Conservation (phyloP, 352 stramenopile species). For the Albugo candida region DNA sequence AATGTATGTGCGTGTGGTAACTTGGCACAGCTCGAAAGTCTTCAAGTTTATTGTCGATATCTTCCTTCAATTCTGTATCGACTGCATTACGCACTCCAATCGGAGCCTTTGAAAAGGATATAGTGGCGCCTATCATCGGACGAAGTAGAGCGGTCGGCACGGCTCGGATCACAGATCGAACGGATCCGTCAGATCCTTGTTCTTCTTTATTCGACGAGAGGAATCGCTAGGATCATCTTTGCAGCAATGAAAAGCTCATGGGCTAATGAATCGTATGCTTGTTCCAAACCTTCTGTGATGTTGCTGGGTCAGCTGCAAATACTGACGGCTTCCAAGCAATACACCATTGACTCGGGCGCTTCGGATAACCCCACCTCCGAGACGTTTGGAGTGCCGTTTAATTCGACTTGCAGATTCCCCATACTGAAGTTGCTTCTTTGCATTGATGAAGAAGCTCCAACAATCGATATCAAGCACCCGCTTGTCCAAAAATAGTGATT, state of each 20-base stretch:
- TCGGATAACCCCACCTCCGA: slow-evolving; percentile 59
- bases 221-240: slow-evolving; percentile 79
- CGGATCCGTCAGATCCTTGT: slow-evolving; percentile 76
- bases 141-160: slow-evolving; percentile 66
- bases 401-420: slow-evolving; percentile 58
- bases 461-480: slow-evolving; percentile 50
- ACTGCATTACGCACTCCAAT: slow-evolving; percentile 76
- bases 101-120: slow-evolving; percentile 66
- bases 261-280: slow-evolving; percentile 72
- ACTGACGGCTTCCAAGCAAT: slow-evolving; percentile 63
- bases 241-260: slow-evolving; percentile 62
- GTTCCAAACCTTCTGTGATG: slow-evolving; percentile 55
- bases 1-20: too few species aligned
- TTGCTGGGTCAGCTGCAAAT: slow-evolving; percentile 64
- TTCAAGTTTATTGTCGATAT: slow-evolving; percentile 86
- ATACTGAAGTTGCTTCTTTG: slow-evolving; percentile 60
- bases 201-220: slow-evolving; percentile 81
- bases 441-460: slow-evolving; percentile 20
- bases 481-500: slow-evolving; percentile 62
- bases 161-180: slow-evolving; percentile 73
- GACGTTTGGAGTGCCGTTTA: slow-evolving; percentile 52
- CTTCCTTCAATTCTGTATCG: slow-evolving; percentile 75
- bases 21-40: slow-evolving; percentile 19
- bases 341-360: slow-evolving; percentile 42
- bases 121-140: slow-evolving; percentile 74